Evolutionary conservation across 2,329 filamentous ascomycete species (phyloP).

Genomic region (Cordyceps militaris): DNA sequence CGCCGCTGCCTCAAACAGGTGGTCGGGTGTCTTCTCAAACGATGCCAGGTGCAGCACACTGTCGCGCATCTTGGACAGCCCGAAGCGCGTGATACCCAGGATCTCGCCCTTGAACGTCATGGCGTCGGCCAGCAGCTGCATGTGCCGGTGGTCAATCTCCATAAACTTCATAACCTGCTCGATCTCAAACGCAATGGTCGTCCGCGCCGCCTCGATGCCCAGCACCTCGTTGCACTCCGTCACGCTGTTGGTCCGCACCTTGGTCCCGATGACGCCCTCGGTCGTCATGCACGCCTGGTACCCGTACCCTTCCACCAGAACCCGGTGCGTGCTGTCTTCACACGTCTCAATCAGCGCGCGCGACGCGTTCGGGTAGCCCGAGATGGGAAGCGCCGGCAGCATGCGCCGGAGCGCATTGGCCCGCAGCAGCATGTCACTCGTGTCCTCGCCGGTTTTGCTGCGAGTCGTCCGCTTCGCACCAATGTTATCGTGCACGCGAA

Average conservation of each 20-base stretch:
- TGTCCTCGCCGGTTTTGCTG: conserved; percentile 37
- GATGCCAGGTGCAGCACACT: conserved; percentile 87
- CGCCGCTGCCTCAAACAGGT: conserved; percentile 89
- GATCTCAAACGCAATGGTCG: conserved; percentile 86
- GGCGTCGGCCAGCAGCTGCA: conserved; percentile 93
- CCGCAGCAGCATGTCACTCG: conserved; percentile 56
- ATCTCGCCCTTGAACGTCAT: conserved; percentile 99
- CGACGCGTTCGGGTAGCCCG: conserved; percentile 77
- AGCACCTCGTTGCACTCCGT: conserved; percentile 84
- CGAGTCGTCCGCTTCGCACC: conserved; percentile 40
- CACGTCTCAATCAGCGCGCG: conserved; percentile 85
- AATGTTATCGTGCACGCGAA: conserved; percentile 57
- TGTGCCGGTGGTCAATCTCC: conserved; percentile 94
- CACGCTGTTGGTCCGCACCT: conserved; percentile 73
- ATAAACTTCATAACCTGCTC: conserved; percentile 83
- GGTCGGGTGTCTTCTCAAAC: conserved; percentile 97
- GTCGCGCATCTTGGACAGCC: conserved; percentile 92
- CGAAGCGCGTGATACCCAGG: conserved; percentile 92
- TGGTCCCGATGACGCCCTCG: conserved; percentile 74
- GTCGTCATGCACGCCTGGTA: conserved; percentile 87
- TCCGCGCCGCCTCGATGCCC: conserved; percentile 88
- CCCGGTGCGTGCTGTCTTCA: conserved; percentile 59
- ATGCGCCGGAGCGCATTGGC: conserved; percentile 80
- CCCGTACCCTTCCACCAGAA: conserved; percentile 92
- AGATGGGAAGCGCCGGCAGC: conserved; percentile 77